phyloP scores from a whole-genome alignment of 352 stramenopile genomes.

The Phytophthora sansomeana region DNA sequence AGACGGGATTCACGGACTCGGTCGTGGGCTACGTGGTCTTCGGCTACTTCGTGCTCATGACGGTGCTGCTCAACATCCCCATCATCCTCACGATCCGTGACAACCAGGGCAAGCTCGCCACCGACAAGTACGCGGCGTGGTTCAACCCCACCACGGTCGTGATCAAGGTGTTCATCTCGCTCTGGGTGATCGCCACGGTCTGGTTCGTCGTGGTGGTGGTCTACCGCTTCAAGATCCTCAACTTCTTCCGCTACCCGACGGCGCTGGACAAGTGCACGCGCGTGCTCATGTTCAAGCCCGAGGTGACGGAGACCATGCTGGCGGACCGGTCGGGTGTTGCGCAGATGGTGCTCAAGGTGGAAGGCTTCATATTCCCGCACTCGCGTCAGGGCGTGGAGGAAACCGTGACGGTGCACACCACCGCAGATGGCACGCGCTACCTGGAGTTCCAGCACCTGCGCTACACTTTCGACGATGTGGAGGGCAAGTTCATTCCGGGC shows the following conservation, averaged over 20 bases:
- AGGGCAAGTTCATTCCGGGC: constrained; percentile 57
- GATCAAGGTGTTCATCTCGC: constrained; percentile 69
- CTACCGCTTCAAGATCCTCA: constrained; percentile 51
- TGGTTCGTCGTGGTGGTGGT: constrained; percentile 63
- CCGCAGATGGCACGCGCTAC: constrained; percentile 47
- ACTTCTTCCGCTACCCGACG: constrained; percentile 68
- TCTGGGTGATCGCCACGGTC: constrained; percentile 61
- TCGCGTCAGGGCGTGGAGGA: constrained; percentile 55
- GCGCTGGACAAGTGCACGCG: constrained; percentile 52
- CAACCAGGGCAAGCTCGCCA: constrained; percentile 61
- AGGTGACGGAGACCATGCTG: constrained; percentile 65
- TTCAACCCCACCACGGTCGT: constrained; percentile 61
- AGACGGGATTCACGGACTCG: constrained; percentile 59
- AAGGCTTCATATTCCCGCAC: constrained; percentile 55
- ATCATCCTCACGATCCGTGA: constrained; percentile 64
- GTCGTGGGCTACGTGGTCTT: constrained; percentile 55
- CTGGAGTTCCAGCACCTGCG: constrained; percentile 73
- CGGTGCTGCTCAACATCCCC: constrained; percentile 61
- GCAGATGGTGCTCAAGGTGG: constrained; percentile 57
- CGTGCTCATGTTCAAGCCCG: constrained; percentile 69
- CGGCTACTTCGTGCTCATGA: constrained; percentile 66
- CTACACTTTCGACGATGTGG: constrained; percentile 61
- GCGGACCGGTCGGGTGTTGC: constrained; percentile 66
- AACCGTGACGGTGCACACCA: constrained; percentile 54
- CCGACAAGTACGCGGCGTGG: constrained; percentile 52